Conservation (phyloP, 768 basidiomycete species). For the Macrolepiota albuminosa region DNA sequence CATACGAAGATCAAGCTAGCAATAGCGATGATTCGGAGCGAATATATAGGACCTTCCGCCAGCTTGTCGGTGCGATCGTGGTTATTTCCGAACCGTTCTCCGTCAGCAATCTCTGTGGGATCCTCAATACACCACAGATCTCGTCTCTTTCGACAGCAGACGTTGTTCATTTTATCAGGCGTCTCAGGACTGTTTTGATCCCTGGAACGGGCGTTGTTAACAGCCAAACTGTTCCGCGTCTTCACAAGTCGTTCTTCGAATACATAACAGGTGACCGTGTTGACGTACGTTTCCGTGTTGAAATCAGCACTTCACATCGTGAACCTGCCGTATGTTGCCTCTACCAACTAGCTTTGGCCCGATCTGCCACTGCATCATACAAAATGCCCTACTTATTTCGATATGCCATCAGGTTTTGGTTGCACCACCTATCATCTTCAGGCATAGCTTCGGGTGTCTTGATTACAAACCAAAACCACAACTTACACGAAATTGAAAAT, state of each 20-base stretch:
- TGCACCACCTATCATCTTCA: not conserved
- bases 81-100: conserved; percentile 9
- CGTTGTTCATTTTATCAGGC: conserved; percentile 10
- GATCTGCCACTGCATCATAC: not conserved
- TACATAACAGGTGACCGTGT: conserved; percentile 10
- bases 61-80: conserved; percentile 13
- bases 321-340: conserved; percentile 11
- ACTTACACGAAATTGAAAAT: not conserved
- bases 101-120: conserved; percentile 4
- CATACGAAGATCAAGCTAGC: not conserved
- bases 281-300: conserved; percentile 1
- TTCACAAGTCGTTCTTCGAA: conserved; percentile 17
- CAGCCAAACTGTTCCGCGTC: conserved; percentile 11
- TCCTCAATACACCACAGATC: conserved; percentile 8
- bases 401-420: conserved; percentile 7
- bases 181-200: conserved; percentile 16
- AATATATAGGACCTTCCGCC: conserved; percentile 2
- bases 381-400: conserved; percentile 1
- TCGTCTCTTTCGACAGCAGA: conserved; percentile 3
- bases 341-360: not conserved
- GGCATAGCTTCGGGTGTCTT: not conserved
- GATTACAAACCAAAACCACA: not conserved
- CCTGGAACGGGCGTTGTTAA: conserved; percentile 9
- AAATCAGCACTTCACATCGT: not conserved
- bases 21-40: not conserved